Percentiles rank a stretch among this genome's conserved stretches.
These are phyloP conservation scores for Verticillium nonalfalfae DNA, from an alignment of 2,329 filamentous ascomycete species.

Conservation along the genomic window DNA sequence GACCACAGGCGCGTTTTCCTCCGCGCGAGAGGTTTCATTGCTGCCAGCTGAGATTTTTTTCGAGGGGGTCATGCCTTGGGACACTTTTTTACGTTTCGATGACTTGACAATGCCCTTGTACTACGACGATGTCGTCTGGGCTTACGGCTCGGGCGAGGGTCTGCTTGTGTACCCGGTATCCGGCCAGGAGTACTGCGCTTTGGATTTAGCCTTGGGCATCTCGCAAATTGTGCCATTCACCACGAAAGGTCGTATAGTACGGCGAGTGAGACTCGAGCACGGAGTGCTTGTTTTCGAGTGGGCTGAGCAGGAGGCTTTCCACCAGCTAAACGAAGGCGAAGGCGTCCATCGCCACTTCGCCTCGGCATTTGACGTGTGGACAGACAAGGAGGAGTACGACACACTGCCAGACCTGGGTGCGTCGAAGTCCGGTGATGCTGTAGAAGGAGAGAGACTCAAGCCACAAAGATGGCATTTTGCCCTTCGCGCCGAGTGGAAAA, in stretches of 20 bases:
- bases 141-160: constrained; percentile 43
- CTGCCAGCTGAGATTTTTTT: not conserved
- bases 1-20: constrained; percentile 32
- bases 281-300: constrained; percentile 58
- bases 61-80: not conserved
- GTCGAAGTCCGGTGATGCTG: not conserved
- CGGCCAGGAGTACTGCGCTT: constrained; percentile 29
- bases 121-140: constrained; percentile 37
- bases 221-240: constrained; percentile 45
- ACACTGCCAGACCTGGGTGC: not conserved
- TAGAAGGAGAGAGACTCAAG: not conserved
- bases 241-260: constrained; percentile 38
- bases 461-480: constrained; percentile 30
- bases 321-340: constrained; percentile 43
- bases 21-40: constrained; percentile 11
- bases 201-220: constrained; percentile 40
- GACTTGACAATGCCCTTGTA: not conserved
- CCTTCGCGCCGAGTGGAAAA: constrained; percentile 54
- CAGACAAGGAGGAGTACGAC: constrained; percentile 5
- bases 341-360: constrained; percentile 52
- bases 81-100: not conserved
- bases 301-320: constrained; percentile 46
- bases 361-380: constrained; percentile 46
- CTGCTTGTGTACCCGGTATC: constrained; percentile 45
- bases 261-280: constrained; percentile 46